phyloP scores from a whole-genome alignment of 179 eudicot species.

The Silene noctiflora region DNA sequence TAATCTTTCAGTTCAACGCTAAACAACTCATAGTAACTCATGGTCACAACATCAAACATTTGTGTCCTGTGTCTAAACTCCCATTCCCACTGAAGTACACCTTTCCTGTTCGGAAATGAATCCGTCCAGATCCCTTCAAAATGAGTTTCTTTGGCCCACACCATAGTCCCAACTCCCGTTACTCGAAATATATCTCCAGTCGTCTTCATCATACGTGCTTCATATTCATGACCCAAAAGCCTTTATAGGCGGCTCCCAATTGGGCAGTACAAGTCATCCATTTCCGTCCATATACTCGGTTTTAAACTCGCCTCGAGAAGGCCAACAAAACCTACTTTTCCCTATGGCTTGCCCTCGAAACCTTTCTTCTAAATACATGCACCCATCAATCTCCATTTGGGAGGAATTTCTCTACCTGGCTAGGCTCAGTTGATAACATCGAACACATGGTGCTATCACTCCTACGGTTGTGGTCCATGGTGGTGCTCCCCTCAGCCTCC shows the following conservation, averaged over 20 bases:
- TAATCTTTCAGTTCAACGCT: conserved; percentile 45
- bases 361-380: conserved; percentile 43
- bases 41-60: conserved; percentile 56
- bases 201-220: conserved; percentile 87
- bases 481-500: conserved; percentile 17
- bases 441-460: conserved; percentile 1
- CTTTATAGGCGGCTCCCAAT: too few species aligned
- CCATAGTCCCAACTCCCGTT: too few species aligned
- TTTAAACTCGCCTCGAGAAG: too few species aligned
- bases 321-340: too few species aligned
- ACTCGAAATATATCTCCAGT: conserved; percentile 37
- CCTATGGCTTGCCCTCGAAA: too few species aligned
- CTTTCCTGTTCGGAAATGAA: conserved; percentile 68
- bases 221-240: conserved; percentile 64
- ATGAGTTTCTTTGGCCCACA: conserved; percentile 67
- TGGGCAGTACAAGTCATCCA: too few species aligned
- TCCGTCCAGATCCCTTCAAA: conserved; percentile 76
- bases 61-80: not conserved
- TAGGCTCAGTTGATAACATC: not conserved
- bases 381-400: conserved; percentile 56
- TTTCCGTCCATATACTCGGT: too few species aligned
- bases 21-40: conserved; percentile 57
- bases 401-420: conserved; percentile 48
- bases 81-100: conserved; percentile 13
- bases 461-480: not conserved